phyloP scores from a whole-genome alignment of 768 basidiomycete species.

The Chiua virens region DNA sequence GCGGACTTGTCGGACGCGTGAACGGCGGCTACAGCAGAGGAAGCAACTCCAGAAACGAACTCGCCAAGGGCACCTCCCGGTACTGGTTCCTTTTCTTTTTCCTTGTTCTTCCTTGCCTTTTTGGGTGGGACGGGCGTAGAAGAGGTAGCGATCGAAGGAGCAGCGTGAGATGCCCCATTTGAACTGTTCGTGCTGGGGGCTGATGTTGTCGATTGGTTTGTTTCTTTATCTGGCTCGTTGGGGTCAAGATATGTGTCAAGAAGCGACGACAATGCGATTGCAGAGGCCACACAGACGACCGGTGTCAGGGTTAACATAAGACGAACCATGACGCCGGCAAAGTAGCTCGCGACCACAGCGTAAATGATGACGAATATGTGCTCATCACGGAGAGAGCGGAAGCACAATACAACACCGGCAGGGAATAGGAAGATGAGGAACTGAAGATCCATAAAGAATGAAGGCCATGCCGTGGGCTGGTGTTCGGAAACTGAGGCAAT shows the following conservation, averaged over 20 bases:
- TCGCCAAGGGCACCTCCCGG: slow-evolving; percentile 40
- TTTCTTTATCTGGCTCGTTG: slow-evolving; percentile 51
- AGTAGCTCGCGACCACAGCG: slow-evolving; percentile 93
- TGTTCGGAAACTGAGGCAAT: slow-evolving; percentile 99
- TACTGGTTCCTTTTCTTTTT: slow-evolving; percentile 20
- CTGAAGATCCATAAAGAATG: slow-evolving; percentile 99
- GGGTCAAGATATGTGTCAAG: slow-evolving; percentile 92
- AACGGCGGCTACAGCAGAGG: slow-evolving; percentile 32
- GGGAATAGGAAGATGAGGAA: slow-evolving; percentile 98
- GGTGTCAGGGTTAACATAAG: slow-evolving; percentile 97
- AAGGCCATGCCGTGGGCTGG: slow-evolving; percentile 99
- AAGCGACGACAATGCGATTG: slow-evolving; percentile 85
- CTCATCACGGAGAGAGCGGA: slow-evolving; percentile 92
- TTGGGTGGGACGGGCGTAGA: slow-evolving; percentile 31
- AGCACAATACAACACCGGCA: slow-evolving; percentile 91
- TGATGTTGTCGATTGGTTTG: slow-evolving; percentile 8
- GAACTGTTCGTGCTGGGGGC: not conserved
- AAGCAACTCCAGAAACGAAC: slow-evolving; percentile 40
- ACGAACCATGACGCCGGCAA: slow-evolving; percentile 99
- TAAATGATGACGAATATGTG: slow-evolving; percentile 99
- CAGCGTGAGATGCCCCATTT: slow-evolving; percentile 16
- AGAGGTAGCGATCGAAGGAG: slow-evolving; percentile 30
- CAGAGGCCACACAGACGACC: slow-evolving; percentile 91
- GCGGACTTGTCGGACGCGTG: slow-evolving; percentile 3
- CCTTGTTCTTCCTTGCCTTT: slow-evolving; percentile 59